Base-by-base conservation (phyloP, 352 stramenopile genomes). In the Phytophthora citricola region DNA sequence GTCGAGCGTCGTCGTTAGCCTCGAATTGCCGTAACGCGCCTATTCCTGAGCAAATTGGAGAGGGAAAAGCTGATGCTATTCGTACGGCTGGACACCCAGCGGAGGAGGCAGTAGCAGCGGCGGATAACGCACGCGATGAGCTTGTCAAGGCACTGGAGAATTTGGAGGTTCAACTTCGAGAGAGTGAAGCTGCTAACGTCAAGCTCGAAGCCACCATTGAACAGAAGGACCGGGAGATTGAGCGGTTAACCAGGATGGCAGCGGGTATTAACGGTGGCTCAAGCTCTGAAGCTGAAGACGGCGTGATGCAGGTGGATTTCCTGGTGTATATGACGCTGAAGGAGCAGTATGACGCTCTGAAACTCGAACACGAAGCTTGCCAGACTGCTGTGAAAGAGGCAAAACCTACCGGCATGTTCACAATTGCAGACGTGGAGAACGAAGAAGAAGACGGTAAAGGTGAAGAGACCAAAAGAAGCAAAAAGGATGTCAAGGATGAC, bases 291-390 rank as follows among this genome's bases (percentile, higher is more conserved):
- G 64, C 65, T 27, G 63, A 78, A 8, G 69, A 77, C 22, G 71
- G 58, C 17, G 73, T 79, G 29, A 78, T 79, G 71, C 73, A 85
- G 32, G 76, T 87, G 44, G 82, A 91, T 22, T 86, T 84, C 45
- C 66, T 78, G 5, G 60, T 81, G 55, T 83, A 80, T 47, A 81
- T 79, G 71, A 65, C 65, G 17, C 39, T 90, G 34, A 84, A 81
- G 47, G 78, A 87, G 20, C 76, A 89, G 52, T 76, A 79, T 39
- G 78, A 84, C 26, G 64, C 64, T 6, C 34, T 92, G 11, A 83
- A 75, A 60, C 58, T 78, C 4, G 75, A 89, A 34, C 70, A 83
- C 4, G 71, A 87, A 7, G 57, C 70, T n/a, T 68, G 61, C 24
- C 40, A 52, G 41, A 45, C 31, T 38, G 4, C 43, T 49, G 14